Conservation (phyloP, 352 stramenopile species). For the Globisporangium solare region DNA sequence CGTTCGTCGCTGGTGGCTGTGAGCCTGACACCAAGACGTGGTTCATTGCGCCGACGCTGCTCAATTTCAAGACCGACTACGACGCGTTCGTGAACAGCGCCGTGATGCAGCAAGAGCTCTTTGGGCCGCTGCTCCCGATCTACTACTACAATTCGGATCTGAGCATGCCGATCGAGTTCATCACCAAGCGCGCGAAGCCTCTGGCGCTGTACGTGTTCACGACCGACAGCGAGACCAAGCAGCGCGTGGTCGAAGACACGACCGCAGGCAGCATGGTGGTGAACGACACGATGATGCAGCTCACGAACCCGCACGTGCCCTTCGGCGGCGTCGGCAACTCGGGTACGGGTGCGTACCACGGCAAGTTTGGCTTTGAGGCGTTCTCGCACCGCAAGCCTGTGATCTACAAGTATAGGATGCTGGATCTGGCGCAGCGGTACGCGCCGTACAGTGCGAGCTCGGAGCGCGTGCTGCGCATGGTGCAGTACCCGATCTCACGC, state of each 20-base stretch:
- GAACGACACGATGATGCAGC: slow-evolving; percentile 85
- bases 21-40: slow-evolving; percentile 28
- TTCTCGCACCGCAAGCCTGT: slow-evolving; percentile 72
- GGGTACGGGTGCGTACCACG: slow-evolving; percentile 83
- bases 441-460: slow-evolving; percentile 41
- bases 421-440: slow-evolving; percentile 59
- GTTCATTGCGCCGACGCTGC: slow-evolving; percentile 86
- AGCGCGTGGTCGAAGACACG: slow-evolving; percentile 36
- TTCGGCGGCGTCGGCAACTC: slow-evolving; percentile 82
- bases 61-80: slow-evolving; percentile 79
- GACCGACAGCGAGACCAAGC: slow-evolving; percentile 31
- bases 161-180: slow-evolving; percentile 18
- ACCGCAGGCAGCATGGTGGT: slow-evolving; percentile 54
- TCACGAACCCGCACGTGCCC: slow-evolving; percentile 54
- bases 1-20: slow-evolving; percentile 54
- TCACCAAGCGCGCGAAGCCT: slow-evolving; percentile 54
- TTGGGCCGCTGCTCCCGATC: slow-evolving; percentile 94
- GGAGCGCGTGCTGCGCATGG: slow-evolving; percentile 16
- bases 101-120: slow-evolving; percentile 93
- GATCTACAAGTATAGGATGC: slow-evolving; percentile 40
- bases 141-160: slow-evolving; percentile 57
- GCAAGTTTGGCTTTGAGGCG: slow-evolving; percentile 66
- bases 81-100: slow-evolving; percentile 44
- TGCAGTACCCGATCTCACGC: slow-evolving; percentile 30
- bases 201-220: slow-evolving; percentile 87